These are phyloP conservation scores for Heliamphora pulchella DNA, from an alignment of 179 eudicot species.

Conservation along the genomic window DNA sequence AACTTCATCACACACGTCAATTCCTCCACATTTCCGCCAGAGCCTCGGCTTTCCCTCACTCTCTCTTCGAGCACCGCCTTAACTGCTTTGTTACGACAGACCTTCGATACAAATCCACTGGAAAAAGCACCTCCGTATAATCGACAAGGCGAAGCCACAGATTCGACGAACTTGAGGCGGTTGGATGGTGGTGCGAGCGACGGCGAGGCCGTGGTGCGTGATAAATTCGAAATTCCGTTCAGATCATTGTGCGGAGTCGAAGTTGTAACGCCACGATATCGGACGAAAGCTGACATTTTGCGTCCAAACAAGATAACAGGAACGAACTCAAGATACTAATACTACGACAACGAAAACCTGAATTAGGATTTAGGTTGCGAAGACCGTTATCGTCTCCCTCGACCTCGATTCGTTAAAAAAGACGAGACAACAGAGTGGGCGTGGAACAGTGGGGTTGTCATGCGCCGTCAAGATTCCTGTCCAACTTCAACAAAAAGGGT, in stretches of 20 bases:
- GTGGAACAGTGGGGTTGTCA: too few relatives aligned
- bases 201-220: not conserved
- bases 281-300: constrained; percentile 7
- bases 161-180: not conserved
- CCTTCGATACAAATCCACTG: not conserved
- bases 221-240: not conserved
- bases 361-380: not conserved
- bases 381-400: too few relatives aligned
- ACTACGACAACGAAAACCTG: not conserved
- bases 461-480: too few relatives aligned
- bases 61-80: not conserved
- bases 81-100: not conserved
- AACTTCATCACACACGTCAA: constrained; percentile 67
- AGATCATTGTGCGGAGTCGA: not conserved
- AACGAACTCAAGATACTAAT: not conserved
- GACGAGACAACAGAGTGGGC: too few relatives aligned
- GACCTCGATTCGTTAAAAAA: too few relatives aligned
- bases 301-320: not conserved
- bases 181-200: not conserved
- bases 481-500: too few relatives aligned
- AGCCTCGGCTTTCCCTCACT: not conserved
- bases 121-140: not conserved
- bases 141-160: not conserved
- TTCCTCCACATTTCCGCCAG: constrained; percentile 6
- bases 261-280: not conserved